Evolutionary conservation across 768 basidiomycete genomes (phyloP).

Genomic region (Rhodotorula babjevae): DNA sequence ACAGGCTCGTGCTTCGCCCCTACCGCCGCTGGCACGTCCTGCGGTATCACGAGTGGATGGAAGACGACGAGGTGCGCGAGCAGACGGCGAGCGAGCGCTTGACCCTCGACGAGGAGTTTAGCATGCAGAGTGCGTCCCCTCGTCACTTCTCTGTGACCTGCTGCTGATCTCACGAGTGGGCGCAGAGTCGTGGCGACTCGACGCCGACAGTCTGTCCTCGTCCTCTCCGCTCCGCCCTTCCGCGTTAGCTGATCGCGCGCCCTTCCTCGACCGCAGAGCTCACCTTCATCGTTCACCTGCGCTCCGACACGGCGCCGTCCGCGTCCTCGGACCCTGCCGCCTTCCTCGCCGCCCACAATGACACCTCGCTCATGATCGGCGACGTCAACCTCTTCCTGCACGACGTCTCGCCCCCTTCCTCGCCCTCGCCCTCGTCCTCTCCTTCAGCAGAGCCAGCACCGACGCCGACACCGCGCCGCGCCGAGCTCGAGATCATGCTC

Average conservation of each 20-base stretch:
- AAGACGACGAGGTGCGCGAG: slow-evolving; percentile 62
- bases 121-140: slow-evolving; percentile 70
- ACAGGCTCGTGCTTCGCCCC: slow-evolving; percentile 70
- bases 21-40: slow-evolving; percentile 65
- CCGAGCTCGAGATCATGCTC: slow-evolving; percentile 88
- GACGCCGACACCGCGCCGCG: slow-evolving; percentile 54
- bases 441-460: slow-evolving; percentile 46
- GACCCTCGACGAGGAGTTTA: slow-evolving; percentile 71
- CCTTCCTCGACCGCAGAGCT: slow-evolving; percentile 55
- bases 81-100: slow-evolving; percentile 82
- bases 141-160: not conserved
- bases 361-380: slow-evolving; percentile 66
- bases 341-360: slow-evolving; percentile 43
- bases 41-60: slow-evolving; percentile 90
- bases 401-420: slow-evolving; percentile 46
- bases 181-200: slow-evolving; percentile 75
- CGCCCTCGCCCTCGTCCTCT: not conserved
- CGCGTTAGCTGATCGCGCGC: not conserved
- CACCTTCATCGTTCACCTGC: slow-evolving; percentile 79
- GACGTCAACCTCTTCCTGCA: slow-evolving; percentile 89
- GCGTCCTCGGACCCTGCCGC: slow-evolving; percentile 27
- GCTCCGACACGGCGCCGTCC: slow-evolving; percentile 37
- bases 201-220: slow-evolving; percentile 65
- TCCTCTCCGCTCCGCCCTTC: not conserved
- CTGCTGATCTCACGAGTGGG: too few species aligned